Conservation (phyloP, 768 basidiomycete species). For the Russula sp. region DNA sequence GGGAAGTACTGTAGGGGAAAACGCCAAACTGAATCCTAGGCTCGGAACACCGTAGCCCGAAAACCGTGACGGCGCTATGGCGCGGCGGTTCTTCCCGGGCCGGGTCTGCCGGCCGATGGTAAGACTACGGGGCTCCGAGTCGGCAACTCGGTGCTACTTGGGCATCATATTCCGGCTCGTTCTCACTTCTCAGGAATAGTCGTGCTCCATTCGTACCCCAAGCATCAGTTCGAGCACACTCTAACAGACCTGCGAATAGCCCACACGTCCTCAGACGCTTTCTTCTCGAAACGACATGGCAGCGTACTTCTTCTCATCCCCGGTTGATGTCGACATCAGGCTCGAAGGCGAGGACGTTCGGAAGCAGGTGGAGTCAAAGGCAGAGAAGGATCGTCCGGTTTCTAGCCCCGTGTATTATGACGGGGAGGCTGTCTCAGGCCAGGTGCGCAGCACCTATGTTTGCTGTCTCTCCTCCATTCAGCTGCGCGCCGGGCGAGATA, state of each 20-base stretch:
- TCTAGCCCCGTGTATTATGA: constrained; percentile 94
- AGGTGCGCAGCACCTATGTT: constrained; percentile 43
- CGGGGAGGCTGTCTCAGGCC: constrained; percentile 85
- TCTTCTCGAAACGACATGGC: constrained; percentile 46
- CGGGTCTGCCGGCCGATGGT: too few species aligned
- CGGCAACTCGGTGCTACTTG: too few species aligned
- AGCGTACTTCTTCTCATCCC: constrained; percentile 86
- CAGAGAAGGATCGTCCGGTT: constrained; percentile 78
- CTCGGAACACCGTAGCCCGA: too few species aligned
- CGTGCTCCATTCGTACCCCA: too few species aligned
- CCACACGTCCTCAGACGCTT: not conserved
- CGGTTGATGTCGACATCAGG: constrained; percentile 87
- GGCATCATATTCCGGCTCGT: too few species aligned
- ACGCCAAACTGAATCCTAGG: too few species aligned
- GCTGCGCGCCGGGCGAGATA: constrained; percentile 28
- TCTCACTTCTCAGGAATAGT: too few species aligned
- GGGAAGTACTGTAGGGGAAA: too few species aligned
- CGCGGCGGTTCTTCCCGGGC: too few species aligned
- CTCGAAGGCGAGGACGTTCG: constrained; percentile 82
- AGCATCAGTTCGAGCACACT: too few species aligned
- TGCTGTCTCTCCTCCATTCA: not conserved
- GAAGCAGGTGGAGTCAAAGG: constrained; percentile 86
- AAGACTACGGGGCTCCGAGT: too few species aligned
- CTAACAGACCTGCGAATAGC: not conserved
- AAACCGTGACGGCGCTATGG: too few species aligned